Conservation (phyloP, 768 basidiomycete genomes). For the Termitomyces sp. region DNA sequence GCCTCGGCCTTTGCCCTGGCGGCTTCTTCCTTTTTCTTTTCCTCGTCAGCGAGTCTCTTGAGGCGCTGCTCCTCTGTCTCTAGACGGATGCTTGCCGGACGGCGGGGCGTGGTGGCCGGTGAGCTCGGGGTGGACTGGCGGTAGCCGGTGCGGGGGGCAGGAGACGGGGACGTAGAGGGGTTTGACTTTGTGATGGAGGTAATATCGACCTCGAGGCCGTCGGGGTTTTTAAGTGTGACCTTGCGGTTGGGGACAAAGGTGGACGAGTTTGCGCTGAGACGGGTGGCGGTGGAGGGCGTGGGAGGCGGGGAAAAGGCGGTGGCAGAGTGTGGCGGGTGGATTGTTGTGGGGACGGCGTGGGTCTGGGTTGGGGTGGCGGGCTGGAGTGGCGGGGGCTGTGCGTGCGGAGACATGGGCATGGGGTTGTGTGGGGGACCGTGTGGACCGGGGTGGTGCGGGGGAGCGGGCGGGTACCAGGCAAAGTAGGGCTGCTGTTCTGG, state of each 20-base stretch:
- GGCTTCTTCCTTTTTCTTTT: constrained; percentile 32
- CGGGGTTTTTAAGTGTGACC: constrained; percentile 55
- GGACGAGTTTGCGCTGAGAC: constrained; percentile 58
- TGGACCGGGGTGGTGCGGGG: constrained; percentile 40
- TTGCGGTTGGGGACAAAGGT: constrained; percentile 60
- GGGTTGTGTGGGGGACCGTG: constrained; percentile 42
- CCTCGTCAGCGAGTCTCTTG: constrained; percentile 40
- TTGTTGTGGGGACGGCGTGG: constrained; percentile 48
- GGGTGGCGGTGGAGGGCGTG: constrained; percentile 52
- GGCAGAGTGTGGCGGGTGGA: constrained; percentile 47
- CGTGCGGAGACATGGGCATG: constrained; percentile 69
- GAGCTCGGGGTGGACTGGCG: constrained; percentile 26
- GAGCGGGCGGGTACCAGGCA: constrained; percentile 31
- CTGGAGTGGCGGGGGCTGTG: constrained; percentile 46
- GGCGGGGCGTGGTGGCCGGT: constrained; percentile 24
- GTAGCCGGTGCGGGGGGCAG: constrained; percentile 23
- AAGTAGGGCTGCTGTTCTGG: constrained; percentile 34
- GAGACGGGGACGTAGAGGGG: constrained; percentile 28
- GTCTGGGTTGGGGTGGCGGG: constrained; percentile 66
- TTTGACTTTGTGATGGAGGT: constrained; percentile 44
- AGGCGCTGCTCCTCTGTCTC: constrained; percentile 51
- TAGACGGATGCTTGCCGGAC: constrained; percentile 47
- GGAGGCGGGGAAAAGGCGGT: constrained; percentile 59
- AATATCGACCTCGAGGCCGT: constrained; percentile 61
- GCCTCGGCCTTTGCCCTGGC: constrained; percentile 30